These are phyloP conservation scores for Limtongozyma cylindracea DNA, from an alignment of 805 yeast species.

Conservation along the genomic window DNA sequence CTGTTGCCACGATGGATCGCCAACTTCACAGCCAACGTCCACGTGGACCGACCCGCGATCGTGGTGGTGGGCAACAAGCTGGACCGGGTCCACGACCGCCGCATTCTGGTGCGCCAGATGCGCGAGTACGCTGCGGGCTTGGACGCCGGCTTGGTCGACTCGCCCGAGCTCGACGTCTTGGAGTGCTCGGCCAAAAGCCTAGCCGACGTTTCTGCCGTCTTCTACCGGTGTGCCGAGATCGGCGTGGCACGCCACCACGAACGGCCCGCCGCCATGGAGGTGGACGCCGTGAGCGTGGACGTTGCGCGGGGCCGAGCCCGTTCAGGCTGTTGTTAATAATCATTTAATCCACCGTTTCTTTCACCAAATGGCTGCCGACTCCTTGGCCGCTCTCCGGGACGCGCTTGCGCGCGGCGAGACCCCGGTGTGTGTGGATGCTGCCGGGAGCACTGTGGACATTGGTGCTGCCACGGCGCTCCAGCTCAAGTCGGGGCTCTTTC, in stretches of 20 bases:
- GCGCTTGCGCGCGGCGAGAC: not conserved
- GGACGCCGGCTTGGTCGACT: conserved; percentile 2
- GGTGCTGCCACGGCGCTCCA: not conserved
- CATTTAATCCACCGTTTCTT: not conserved
- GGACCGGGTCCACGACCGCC: conserved; percentile 11
- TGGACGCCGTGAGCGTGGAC: not conserved
- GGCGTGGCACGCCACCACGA: not conserved
- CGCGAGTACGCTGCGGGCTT: conserved; percentile 7
- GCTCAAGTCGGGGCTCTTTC: conserved; percentile 1
- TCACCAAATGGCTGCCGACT: not conserved
- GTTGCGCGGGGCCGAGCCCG: not conserved
- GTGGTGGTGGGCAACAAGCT: conserved; percentile 26
- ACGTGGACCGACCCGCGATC: conserved; percentile 18
- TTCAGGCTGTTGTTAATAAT: not conserved
- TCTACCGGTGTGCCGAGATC: conserved; percentile 9
- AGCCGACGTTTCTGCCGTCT: conserved; percentile 9
- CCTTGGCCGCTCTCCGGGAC: not conserved
- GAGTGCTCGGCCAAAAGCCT: conserved; percentile 10
- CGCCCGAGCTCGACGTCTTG: conserved; percentile 10
- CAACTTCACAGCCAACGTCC: conserved; percentile 21
- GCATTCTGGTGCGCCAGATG: conserved; percentile 12
- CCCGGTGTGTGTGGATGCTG: too few relatives aligned
- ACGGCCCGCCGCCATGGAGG: not conserved
- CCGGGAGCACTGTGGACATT: too few relatives aligned
- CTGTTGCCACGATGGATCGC: conserved; percentile 20